These are phyloP conservation scores for Tremella fuciformis DNA, from an alignment of 768 basidiomycete genomes.

Conservation along the genomic window DNA sequence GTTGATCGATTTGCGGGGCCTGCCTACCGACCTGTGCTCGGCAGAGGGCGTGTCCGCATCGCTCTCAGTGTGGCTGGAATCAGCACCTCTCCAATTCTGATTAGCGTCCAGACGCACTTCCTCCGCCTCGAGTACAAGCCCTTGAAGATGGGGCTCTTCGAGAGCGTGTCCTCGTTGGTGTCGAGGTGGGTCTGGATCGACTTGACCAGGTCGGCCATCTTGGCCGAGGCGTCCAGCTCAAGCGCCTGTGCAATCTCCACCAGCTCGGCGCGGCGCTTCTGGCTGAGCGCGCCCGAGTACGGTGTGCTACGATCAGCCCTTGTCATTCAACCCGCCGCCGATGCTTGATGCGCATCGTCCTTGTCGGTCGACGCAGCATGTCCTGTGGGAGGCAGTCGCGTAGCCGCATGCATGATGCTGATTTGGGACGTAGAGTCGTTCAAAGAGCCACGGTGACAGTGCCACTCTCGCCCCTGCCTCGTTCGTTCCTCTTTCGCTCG, in stretches of 20 bases:
- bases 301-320: background rate
- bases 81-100: constrained; percentile 1
- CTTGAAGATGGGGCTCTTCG: constrained; percentile 33
- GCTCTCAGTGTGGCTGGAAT: constrained; percentile 5
- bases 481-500: too few species aligned
- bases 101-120: constrained; percentile 6
- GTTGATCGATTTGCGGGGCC: constrained; percentile 35
- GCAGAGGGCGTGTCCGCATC: constrained; percentile 15
- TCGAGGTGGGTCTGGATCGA: constrained; percentile 36
- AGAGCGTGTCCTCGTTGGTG: constrained; percentile 28
- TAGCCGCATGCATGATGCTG: too few species aligned
- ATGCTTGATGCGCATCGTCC: too few species aligned
- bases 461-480: too few species aligned
- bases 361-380: too few species aligned
- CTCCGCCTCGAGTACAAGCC: constrained; percentile 28
- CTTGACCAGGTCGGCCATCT: constrained; percentile 33
- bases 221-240: constrained; percentile 25
- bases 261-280: constrained; percentile 38
- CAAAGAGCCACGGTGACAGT: too few species aligned
- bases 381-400: too few species aligned
- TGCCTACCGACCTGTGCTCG: constrained; percentile 19
- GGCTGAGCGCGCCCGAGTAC: constrained; percentile 29
- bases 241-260: constrained; percentile 40
- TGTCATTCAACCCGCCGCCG: too few species aligned
- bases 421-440: too few species aligned